These are phyloP conservation scores for Ceriops zippeliana DNA, from an alignment of 345 rosid genomes.

Conservation along the genomic window DNA sequence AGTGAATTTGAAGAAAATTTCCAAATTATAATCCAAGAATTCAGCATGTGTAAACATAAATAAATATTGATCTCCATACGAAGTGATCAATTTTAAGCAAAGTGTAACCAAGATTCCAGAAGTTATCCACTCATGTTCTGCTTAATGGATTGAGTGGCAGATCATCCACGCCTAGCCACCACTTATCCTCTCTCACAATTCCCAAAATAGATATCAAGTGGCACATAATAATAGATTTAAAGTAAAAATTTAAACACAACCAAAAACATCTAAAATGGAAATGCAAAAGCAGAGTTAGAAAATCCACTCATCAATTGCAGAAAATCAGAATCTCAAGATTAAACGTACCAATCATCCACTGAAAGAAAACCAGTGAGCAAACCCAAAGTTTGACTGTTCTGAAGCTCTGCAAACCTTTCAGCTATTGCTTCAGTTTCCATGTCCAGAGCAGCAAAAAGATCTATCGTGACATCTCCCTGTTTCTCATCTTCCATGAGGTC, in stretches of 20 bases:
- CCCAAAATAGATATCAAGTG: too few relatives aligned
- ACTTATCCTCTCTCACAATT: too few relatives aligned
- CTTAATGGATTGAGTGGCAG: too few relatives aligned
- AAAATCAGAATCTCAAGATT: slow-evolving; percentile 4
- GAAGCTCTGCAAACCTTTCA: slow-evolving; percentile 74
- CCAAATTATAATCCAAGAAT: background rate
- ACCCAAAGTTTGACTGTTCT: slow-evolving; percentile 84
- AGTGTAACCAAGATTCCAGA: too few relatives aligned
- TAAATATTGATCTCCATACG: too few relatives aligned
- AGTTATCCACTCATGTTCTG: too few relatives aligned
- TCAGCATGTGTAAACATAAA: too few relatives aligned
- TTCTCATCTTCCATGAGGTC: slow-evolving; percentile 99
- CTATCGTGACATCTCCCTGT: slow-evolving; percentile 89
- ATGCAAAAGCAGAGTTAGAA: too few relatives aligned
- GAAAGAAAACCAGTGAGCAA: slow-evolving; percentile 90
- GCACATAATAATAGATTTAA: too few relatives aligned
- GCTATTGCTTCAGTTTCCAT: slow-evolving; percentile 88
- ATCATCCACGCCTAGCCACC: too few relatives aligned
- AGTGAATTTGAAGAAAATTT: background rate
- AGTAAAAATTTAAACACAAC: background rate
- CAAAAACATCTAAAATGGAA: background rate
- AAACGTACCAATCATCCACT: slow-evolving; percentile 88
- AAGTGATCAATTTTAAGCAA: too few relatives aligned
- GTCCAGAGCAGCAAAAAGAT: slow-evolving; percentile 86
- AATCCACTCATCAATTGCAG: too few relatives aligned